Evolutionary conservation across 768 basidiomycete genomes (phyloP).

Genomic region (Mycena latifolia): DNA sequence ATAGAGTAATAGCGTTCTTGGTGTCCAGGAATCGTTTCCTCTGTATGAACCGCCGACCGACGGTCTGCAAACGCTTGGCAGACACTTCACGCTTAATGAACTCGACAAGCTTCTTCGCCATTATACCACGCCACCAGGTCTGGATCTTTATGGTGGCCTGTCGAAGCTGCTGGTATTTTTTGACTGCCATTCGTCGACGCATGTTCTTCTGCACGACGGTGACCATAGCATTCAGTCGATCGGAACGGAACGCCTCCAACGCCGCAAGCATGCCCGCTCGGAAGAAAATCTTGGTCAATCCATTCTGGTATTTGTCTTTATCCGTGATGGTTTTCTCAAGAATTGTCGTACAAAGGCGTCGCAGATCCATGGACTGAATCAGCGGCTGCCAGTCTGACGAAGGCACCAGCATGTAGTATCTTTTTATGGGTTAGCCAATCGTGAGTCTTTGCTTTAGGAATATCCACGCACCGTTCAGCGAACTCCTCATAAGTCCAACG

Average conservation of each 20-base stretch:
- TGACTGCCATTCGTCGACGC: slow-evolving; percentile 86
- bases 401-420: slow-evolving; percentile 97
- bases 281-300: slow-evolving; percentile 99
- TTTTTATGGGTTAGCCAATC: slow-evolving; percentile 43
- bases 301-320: slow-evolving; percentile 96
- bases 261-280: slow-evolving; percentile 98
- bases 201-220: slow-evolving; percentile 99
- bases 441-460: not conserved
- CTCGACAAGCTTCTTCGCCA: slow-evolving; percentile 80
- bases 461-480: slow-evolving; percentile 85
- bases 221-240: slow-evolving; percentile 89
- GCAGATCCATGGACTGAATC: slow-evolving; percentile 86
- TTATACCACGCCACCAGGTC: slow-evolving; percentile 93
- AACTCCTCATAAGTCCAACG: slow-evolving; percentile 99
- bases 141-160: slow-evolving; percentile 87
- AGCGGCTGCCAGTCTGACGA: slow-evolving; percentile 89
- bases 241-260: slow-evolving; percentile 90
- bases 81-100: slow-evolving; percentile 79
- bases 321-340: slow-evolving; percentile 91
- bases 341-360: slow-evolving; percentile 85
- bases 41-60: slow-evolving; percentile 79
- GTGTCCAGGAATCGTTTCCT: slow-evolving; percentile 76
- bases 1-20: slow-evolving; percentile 69
- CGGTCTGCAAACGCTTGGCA: slow-evolving; percentile 82
- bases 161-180: slow-evolving; percentile 80